Percentiles rank a stretch among this genome's conserved stretches.
These are phyloP conservation scores for Penicillium bialowiezense DNA, from an alignment of 495 filamentous ascomycete species.

Conservation along the genomic window DNA sequence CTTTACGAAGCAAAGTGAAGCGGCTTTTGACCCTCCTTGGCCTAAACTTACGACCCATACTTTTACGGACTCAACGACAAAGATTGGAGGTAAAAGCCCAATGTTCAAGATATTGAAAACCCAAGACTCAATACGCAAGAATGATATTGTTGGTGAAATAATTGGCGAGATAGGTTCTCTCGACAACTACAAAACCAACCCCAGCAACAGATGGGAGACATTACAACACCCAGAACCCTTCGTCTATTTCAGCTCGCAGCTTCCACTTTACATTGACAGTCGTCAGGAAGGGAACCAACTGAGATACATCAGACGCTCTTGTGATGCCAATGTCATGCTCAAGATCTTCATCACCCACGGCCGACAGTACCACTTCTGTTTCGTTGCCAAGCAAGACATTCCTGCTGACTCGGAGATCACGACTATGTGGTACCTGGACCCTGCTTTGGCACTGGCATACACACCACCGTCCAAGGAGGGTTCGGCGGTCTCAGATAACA, in stretches of 20 bases:
- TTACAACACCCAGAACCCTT: slow-evolving; percentile 79
- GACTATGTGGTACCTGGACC: slow-evolving; percentile 62
- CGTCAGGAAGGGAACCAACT: slow-evolving; percentile 77
- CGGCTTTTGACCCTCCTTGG: slow-evolving; percentile 50
- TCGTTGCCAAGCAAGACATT: slow-evolving; percentile 74
- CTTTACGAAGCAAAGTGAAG: slow-evolving; percentile 51
- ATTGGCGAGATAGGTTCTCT: slow-evolving; percentile 81
- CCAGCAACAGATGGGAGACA: slow-evolving; percentile 70
- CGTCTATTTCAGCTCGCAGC: slow-evolving; percentile 76
- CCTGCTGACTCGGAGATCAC: slow-evolving; percentile 61
- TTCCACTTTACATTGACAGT: slow-evolving; percentile 89
- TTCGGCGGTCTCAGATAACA: slow-evolving; percentile 25
- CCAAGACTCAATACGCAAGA: slow-evolving; percentile 57
- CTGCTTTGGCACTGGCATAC: slow-evolving; percentile 42
- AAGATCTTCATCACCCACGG: slow-evolving; percentile 76
- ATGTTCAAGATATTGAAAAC: slow-evolving; percentile 71
- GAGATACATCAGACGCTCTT: slow-evolving; percentile 85
- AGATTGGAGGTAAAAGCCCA: slow-evolving; percentile 48
- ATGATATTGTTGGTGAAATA: slow-evolving; percentile 77
- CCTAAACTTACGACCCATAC: slow-evolving; percentile 47
- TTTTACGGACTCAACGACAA: slow-evolving; percentile 39
- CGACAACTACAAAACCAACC: slow-evolving; percentile 70
- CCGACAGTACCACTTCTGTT: slow-evolving; percentile 82
- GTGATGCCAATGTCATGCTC: slow-evolving; percentile 76
- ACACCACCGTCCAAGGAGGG: slow-evolving; percentile 35